Base-by-base conservation (phyloP, 164 flowering plant genomes). In the Berberis thunbergii region DNA sequence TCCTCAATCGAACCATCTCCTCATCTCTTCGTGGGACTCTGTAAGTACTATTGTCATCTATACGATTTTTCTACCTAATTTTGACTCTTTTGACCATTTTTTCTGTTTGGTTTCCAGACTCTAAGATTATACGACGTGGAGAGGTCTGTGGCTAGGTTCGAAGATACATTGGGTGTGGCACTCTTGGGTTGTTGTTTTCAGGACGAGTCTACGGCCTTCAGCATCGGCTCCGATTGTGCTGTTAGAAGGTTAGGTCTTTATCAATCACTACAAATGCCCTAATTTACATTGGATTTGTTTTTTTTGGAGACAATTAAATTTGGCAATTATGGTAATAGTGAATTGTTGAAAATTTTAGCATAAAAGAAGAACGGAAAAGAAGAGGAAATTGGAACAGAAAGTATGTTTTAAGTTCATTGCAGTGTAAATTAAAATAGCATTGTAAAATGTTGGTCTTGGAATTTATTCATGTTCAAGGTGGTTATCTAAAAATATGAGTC, bases 1-100 rank as follows among this genome's bases (percentile, higher is more conserved):
- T 13, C 89, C 96, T 1, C 61, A 43, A 0, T 85, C 91, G 41
- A 83, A 93, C 75, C 86, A 88, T 64, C 86, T 93, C 54, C 87
- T 93, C 40, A 67, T 89, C 59, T 85, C 96, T 50, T 86, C 96
- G 2, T 90, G 98, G 97, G 98, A 90, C 63, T 79, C 85, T 41
- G 97, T 88, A 53, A 76, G 83, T 64, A 43, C 26, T 26, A 49
- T 55, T 41, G 7, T 11, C 41, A 42, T 46, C 45, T n/a, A 12
- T 13, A 10, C 45, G 44, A 41, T 49, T 8, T 13, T 11, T 63
- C 38, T 38, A 42, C 45, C 40, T 43, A 12, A 4, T 50, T 7
- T 3, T 56, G 52, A 26, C 26, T 6, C 12, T 45, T 8, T 10
- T 40, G 53, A 41, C 5, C 12, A 12, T 49, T 49, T 11, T 42